These are phyloP conservation scores for Bretschneidera sinensis DNA, from an alignment of 345 rosid genomes.

Conservation along the genomic window DNA sequence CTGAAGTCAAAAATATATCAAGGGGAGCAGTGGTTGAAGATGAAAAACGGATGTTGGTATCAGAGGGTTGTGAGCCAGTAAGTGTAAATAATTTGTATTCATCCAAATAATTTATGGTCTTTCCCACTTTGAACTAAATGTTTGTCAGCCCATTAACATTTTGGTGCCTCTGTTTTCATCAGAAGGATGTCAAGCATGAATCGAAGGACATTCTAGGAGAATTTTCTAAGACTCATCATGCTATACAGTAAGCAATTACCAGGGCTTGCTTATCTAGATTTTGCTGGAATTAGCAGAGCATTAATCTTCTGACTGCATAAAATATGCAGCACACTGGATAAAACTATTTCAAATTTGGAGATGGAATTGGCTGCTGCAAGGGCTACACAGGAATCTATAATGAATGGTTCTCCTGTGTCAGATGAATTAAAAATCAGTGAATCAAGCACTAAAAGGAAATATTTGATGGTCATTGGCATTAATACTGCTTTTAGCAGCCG, in stretches of 20 bases:
- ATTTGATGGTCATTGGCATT: conserved; percentile 83
- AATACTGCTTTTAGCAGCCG: conserved; percentile 97
- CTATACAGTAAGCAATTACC: conserved; percentile 54
- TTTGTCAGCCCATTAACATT: background rate
- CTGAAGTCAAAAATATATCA: conserved; percentile 55
- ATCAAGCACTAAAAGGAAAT: conserved; percentile 53
- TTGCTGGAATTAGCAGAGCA: conserved; percentile 9
- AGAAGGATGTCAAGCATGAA: conserved; percentile 56
- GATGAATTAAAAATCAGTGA: conserved; percentile 45
- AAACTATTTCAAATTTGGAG: conserved; percentile 74
- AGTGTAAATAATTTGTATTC: conserved; percentile 38
- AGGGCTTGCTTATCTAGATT: background rate
- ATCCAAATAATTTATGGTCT: background rate
- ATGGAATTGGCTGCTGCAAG: conserved; percentile 86
- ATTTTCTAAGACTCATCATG: conserved; percentile 69
- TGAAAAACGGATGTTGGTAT: conserved; percentile 47
- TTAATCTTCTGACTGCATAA: conserved; percentile 13
- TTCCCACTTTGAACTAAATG: too few relatives aligned
- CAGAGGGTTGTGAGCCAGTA: conserved; percentile 70
- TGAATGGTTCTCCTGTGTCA: conserved; percentile 75
- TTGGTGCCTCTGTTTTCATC: conserved; percentile 4
- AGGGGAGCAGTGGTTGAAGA: conserved; percentile 33
- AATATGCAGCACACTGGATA: conserved; percentile 58
- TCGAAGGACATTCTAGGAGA: conserved; percentile 53
- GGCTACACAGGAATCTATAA: conserved; percentile 75